Base-by-base conservation (phyloP, 192 early-diverging fungal species). In the Coemansia reversa region DNA sequence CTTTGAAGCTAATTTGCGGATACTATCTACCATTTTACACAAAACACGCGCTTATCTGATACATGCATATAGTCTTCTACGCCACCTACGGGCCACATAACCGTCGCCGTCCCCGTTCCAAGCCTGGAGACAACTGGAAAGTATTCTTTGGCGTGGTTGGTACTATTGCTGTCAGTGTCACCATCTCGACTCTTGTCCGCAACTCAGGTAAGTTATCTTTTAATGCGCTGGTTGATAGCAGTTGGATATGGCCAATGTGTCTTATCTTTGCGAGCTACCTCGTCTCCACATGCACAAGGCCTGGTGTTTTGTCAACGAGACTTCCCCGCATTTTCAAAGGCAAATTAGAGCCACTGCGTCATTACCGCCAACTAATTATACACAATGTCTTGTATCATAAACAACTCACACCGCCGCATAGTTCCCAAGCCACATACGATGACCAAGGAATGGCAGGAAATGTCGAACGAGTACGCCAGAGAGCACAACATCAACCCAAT, bases 41-140 rank as follows among this genome's bases (percentile, higher is more conserved):
- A 39, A 3, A 39, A 39, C 35, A 39, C 9, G 35, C 35, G 12
- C n/a, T n/a, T 39, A 7, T 39, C 35, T 39, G 35, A 6, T 39
- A 39, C 9, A 11, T 39, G 7, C 60, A 14, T 69, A 48, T 82
- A 82, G 93, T 90, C 56, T 97, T 94, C 84, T 97, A 86, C 81
- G 90, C 96, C 73, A 92, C 97, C 50, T 99, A 96, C 83, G 97
- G 97, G 60, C 81, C 89, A 48, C 92, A 96, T 86, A 93, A 90
- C 81, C 86, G 89, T 52, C 92, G 97, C 62, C 87, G 90, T 63
- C 89, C 88, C 39, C 72, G 85, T 54, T 70, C 74, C 57, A 76
- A 88, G 83, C 86, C 94, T 67, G 83, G 86, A 67, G 84, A 87
- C 83, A 69, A 75, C 70, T 67, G 84, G 67, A 90, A 93, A 85